A percentile compares a stretch with the other conserved stretches of the same genome.
Conservation (phyloP, 768 basidiomycete genomes). For the Favolaschia claudopus region DNA sequence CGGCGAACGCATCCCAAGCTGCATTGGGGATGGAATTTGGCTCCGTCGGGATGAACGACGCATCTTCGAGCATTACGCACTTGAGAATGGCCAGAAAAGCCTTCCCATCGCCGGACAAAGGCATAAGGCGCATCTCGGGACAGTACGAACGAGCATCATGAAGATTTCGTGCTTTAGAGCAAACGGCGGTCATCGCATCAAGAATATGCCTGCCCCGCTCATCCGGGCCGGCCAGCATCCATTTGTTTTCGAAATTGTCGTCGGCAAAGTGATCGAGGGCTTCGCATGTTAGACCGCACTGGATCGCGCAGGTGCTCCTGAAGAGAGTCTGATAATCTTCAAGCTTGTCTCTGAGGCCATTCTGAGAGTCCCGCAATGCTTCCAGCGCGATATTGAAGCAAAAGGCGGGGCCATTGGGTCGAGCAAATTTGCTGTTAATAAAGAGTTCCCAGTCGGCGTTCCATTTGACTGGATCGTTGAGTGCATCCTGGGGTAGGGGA, state of each 20-base stretch:
- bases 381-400: background rate
- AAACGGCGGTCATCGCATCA: slow-evolving; percentile 5
- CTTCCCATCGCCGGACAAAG: slow-evolving; percentile 16
- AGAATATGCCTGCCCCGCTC: slow-evolving; percentile 1
- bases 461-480: slow-evolving; percentile 19
- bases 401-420: background rate
- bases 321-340: background rate
- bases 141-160: slow-evolving; percentile 7
- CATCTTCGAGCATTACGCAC: slow-evolving; percentile 1
- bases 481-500: slow-evolving; percentile 10
- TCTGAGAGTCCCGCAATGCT: too few relatives aligned
- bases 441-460: slow-evolving; percentile 19
- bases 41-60: background rate
- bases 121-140: slow-evolving; percentile 8
- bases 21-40: too few relatives aligned
- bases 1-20: background rate
- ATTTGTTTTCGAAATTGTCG: background rate
- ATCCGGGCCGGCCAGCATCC: background rate
- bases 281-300: background rate
- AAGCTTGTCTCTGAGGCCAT: background rate
- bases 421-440: background rate
- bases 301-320: background rate
- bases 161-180: slow-evolving; percentile 10
- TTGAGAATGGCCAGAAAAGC: slow-evolving; percentile 11
- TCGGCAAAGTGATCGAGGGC: background rate